Evolutionary conservation across 2,329 filamentous ascomycete genomes (phyloP), one percentile per base, ranked within the genome.

Genomic region (Colletotrichum sp.): DNA sequence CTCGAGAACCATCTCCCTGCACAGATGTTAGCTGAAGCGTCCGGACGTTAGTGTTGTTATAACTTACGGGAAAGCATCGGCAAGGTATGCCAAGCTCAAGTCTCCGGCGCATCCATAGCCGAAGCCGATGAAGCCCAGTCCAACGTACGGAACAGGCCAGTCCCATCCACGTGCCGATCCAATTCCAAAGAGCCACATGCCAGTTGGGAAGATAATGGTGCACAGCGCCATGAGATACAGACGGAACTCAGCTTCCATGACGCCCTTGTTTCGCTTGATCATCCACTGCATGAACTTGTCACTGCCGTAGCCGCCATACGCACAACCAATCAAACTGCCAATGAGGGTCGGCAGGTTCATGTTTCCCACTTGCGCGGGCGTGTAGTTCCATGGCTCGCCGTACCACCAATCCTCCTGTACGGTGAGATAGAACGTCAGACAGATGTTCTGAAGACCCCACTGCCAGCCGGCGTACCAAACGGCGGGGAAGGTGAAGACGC

Each of bases 401-500:
- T 87, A 88, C 88, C 89, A 92, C 78, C 88, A 88, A 76, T 91
- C 89, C 78, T 92, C 89, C 79, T 91, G 87, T 2, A 92, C 86
- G 0, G 90, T 92, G 36, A 91, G 84, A 77, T 92, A 91, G 80
- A 92, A 92, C 2, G 89, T 89, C 26, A 92, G 82, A 82, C 90
- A 91, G n/a, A 90, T 89, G 78, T 91, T 90, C 80, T 92, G 90
- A 34, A 89, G 85, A 6, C 90, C 90, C 90, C 90, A 92, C 79
- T 92, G 90, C 28, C 92, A 81, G 10, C 90, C 90, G 4, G 89
- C 89, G 76, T 89, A 92, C 77, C 90, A 86, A 12, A 92, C 89
- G 2, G 90, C 90, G 0, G 90, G 90, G 75, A 92, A 91, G 3
- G 86, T 86, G 79, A 92, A 91, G 57, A 92, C 84, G n/a, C 89